Evolutionary conservation across 345 rosid genomes (phyloP), one percentile per base, ranked within the genome.

Genomic region (Anastatica hierochuntica): DNA sequence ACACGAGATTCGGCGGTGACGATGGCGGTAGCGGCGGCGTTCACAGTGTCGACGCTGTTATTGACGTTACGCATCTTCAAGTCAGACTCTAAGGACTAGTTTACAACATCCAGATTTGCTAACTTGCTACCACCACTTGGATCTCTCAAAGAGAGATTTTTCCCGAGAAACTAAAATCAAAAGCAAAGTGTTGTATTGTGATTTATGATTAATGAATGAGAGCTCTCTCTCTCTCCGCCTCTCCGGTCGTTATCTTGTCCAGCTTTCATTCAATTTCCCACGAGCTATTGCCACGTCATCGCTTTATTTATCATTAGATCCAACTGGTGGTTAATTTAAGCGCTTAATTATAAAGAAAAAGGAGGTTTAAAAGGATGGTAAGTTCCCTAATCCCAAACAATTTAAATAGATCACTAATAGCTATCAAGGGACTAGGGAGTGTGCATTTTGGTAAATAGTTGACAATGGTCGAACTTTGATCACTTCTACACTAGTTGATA

Each of bases 11-110:
- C 94, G 44, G 97, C 94, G 58, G 90, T 72, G 74, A 83, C 76
- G 74, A 85, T 85, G 56, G 97, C 97, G 8, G 94, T 56, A 41
- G 95, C 97, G 34, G 97, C 95, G 60, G 95, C 97, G 88, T 85
- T 85, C 30, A 83, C 75, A 30, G 94, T 89, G 44, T 81, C 85
- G 49, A 83, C 79, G 69, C 79, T 82, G 69, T 68, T 69, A 66
- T 75, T 72, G 4, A 72, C 72, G 66, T 67, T 62, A 41, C 77
- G 77, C 92, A 80, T 83, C 39, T 39, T 70, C 21, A 61, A 37
- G 46, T 58, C 51, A 48, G 69, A 48, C n/a, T 34, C 48, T 57
- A 42, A 36, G 72, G 35, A 55, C 40, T 54, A 53, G 49, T 6
- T 29, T 24, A 29, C 10, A 31, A 40, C 75, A 69, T 72, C 70